Percentiles rank a stretch among this genome's conserved stretches.
Conservation (phyloP, 345 rosid genomes). For the Gossypium sturtianum region DNA sequence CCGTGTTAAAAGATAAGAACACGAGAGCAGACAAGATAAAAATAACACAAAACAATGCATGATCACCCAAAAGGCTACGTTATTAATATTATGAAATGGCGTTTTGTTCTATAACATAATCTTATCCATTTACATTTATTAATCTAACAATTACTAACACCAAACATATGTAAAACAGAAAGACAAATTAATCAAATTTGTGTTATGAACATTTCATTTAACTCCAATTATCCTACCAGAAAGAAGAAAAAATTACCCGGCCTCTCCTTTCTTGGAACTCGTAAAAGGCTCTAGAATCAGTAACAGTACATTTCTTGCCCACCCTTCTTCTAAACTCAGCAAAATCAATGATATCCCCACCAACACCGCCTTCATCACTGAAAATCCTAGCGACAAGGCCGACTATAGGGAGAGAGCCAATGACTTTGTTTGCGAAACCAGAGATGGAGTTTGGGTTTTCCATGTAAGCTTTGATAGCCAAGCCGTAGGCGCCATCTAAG, state of each 20-base stretch:
- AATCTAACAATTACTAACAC: too few species aligned
- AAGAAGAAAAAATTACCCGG: slow-evolving; percentile 32
- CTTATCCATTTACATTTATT: neutral
- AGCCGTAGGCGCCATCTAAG: slow-evolving; percentile 17
- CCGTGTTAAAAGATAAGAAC: neutral
- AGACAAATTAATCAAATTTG: too few species aligned
- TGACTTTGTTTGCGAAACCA: slow-evolving; percentile 63
- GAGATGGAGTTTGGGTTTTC: slow-evolving; percentile 73
- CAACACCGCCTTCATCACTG: slow-evolving; percentile 92
- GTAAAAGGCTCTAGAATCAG: slow-evolving; percentile 82
- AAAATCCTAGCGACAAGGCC: slow-evolving; percentile 84
- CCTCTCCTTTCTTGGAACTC: slow-evolving; percentile 84
- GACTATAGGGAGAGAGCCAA: slow-evolving; percentile 80
- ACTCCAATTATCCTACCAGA: neutral
- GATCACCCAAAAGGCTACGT: neutral
- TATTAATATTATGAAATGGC: neutral
- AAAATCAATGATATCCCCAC: slow-evolving; percentile 73
- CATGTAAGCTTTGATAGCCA: slow-evolving; percentile 59
- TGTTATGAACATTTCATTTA: too few species aligned
- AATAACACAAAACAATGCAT: neutral
- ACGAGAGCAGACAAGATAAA: neutral
- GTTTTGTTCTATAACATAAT: neutral
- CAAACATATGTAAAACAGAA: too few species aligned
- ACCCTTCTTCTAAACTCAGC: slow-evolving; percentile 93
- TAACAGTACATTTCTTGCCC: slow-evolving; percentile 65